phyloP scores from a whole-genome alignment of 139 green algal species.

The Trebouxia sp. region DNA sequence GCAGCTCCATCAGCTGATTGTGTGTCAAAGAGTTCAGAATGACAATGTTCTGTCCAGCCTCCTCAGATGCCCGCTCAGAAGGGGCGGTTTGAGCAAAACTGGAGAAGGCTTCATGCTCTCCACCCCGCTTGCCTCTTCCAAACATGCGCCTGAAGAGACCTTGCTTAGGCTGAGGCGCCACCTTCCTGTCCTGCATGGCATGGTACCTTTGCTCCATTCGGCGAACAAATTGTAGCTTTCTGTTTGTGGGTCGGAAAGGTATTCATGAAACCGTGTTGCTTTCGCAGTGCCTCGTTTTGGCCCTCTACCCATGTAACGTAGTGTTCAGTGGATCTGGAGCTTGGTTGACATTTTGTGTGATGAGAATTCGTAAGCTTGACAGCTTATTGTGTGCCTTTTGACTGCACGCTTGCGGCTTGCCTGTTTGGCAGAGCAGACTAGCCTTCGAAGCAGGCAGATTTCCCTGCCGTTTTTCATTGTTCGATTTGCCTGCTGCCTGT shows the following conservation, averaged over 20 bases:
- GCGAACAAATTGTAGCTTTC: neutral
- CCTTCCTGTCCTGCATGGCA: constrained; percentile 11
- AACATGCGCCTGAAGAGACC: constrained; percentile 27
- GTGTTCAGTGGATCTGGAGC: too few species aligned
- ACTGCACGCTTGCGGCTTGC: too few species aligned
- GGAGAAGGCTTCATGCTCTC: constrained; percentile 19
- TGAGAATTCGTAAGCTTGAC: too few species aligned
- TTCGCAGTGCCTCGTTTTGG: too few species aligned
- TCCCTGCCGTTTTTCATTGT: too few species aligned
- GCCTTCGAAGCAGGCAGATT: too few species aligned
- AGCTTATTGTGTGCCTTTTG: too few species aligned
- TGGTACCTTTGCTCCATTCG: neutral
- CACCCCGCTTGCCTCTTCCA: neutral
- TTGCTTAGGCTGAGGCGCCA: neutral
- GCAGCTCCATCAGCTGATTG: constrained; percentile 38
- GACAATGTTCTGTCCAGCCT: constrained; percentile 31
- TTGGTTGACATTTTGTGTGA: too few species aligned
- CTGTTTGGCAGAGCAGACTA: too few species aligned
- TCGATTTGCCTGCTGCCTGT: too few species aligned
- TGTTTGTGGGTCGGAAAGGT: neutral
- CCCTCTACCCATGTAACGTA: too few species aligned
- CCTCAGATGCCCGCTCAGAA: neutral
- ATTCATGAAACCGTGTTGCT: too few species aligned
- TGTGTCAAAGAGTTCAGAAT: constrained; percentile 43
- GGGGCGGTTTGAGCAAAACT: constrained; percentile 11